Conservation (phyloP, 2,329 filamentous ascomycete genomes). For the Fusarium chaquense region DNA sequence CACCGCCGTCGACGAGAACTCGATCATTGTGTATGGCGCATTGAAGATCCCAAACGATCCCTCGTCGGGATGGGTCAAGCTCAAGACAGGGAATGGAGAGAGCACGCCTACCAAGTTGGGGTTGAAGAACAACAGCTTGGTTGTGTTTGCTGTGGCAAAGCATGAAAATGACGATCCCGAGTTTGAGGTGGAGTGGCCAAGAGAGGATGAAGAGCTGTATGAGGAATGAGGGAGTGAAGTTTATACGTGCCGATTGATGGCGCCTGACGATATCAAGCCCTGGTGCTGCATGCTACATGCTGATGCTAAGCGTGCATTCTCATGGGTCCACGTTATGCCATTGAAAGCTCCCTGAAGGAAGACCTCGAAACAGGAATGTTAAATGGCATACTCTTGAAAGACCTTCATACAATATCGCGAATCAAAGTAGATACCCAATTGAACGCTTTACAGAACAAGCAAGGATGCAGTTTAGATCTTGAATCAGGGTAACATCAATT, state of each 20-base stretch:
- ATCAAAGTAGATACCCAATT: slow-evolving; percentile 24
- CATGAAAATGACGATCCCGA: slow-evolving; percentile 55
- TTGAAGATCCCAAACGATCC: slow-evolving; percentile 60
- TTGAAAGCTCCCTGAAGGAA: neutral
- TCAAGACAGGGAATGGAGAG: slow-evolving; percentile 54
- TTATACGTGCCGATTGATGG: rapidly evolving
- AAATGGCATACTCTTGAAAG: neutral
- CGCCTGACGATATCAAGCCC: too few species aligned
- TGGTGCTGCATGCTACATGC: neutral
- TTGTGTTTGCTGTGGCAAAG: slow-evolving; percentile 63
- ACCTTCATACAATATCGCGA: neutral
- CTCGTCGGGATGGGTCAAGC: slow-evolving; percentile 62
- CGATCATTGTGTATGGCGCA: slow-evolving; percentile 61
- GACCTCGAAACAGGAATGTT: neutral
- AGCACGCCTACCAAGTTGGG: slow-evolving; percentile 58
- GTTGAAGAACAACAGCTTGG: slow-evolving; percentile 60
- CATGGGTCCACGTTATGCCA: neutral
- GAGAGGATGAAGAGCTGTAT: slow-evolving; percentile 56
- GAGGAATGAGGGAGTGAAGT: slow-evolving; percentile 26
- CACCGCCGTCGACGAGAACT: slow-evolving; percentile 56
- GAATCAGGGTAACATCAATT: neutral
- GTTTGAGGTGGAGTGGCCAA: slow-evolving; percentile 62
- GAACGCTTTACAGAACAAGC: neutral
- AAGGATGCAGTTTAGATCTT: slow-evolving; percentile 20
- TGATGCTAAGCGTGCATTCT: too few species aligned